Evolutionary conservation across 2,329 filamentous ascomycete species (phyloP).

Genomic region (Sporothrix luriei): DNA sequence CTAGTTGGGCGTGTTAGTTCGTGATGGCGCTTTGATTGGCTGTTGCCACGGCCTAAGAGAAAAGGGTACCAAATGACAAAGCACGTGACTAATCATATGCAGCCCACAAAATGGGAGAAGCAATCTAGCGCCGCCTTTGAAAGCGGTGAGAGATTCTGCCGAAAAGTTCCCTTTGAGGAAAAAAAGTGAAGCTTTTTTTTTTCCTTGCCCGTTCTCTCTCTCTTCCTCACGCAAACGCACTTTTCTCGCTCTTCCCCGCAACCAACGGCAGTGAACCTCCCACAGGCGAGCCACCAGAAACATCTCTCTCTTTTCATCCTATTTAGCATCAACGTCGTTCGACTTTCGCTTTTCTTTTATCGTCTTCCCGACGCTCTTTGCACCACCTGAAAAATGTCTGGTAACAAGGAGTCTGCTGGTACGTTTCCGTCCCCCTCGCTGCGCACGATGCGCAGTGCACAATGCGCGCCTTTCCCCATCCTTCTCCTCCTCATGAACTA

Average conservation of each 20-base stretch:
- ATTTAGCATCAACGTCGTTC: conserved; percentile 15
- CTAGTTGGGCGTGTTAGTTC: conserved; percentile 20
- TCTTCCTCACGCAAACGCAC: conserved; percentile 13
- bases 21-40: neutral
- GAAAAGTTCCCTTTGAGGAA: conserved; percentile 3
- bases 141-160: conserved; percentile 23
- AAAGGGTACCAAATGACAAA: neutral
- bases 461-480: no score
- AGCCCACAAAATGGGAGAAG: neutral
- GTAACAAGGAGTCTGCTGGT: conserved; percentile 33
- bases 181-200: conserved; percentile 7
- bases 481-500: neutral
- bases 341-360: neutral
- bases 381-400: conserved; percentile 32
- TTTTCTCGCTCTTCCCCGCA: neutral
- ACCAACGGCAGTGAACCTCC: conserved; percentile 36
- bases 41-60: neutral
- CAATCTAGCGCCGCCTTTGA: neutral
- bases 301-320: neutral
- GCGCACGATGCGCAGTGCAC: neutral
- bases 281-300: conserved; percentile 36
- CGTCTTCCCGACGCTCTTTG: neutral
- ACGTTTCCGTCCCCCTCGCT: neutral
- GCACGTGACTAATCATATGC: neutral
- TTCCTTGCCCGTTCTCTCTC: neutral